phyloP scores from a whole-genome alignment of 2,329 filamentous ascomycete species.

The Bipolaris gigantea region DNA sequence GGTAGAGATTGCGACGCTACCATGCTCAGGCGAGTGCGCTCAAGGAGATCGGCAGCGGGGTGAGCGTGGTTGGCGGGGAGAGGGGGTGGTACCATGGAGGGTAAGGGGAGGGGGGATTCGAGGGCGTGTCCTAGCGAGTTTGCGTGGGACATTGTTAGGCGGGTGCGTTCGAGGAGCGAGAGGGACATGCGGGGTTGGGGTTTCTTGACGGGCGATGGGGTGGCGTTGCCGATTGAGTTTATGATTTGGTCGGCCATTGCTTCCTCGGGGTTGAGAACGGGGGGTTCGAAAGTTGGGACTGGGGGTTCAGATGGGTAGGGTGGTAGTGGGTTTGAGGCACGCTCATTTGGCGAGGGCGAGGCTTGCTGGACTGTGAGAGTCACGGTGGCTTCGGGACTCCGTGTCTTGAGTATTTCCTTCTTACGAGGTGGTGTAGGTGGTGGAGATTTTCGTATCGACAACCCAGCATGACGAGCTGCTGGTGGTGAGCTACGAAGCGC shows the following conservation, averaged over 20 bases:
- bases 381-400: slow-evolving; percentile 3
- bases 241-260: slow-evolving; percentile 46
- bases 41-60: slow-evolving; percentile 55
- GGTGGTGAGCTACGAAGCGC: slow-evolving; percentile 14
- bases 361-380: neutral
- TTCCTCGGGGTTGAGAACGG: slow-evolving; percentile 31
- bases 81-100: slow-evolving; percentile 19
- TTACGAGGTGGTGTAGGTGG: slow-evolving; percentile 15
- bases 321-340: slow-evolving; percentile 10
- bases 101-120: slow-evolving; percentile 24
- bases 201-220: slow-evolving; percentile 47
- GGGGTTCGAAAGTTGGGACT: slow-evolving; percentile 22
- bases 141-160: slow-evolving; percentile 50
- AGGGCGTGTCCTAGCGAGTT: slow-evolving; percentile 30
- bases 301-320: slow-evolving; percentile 20
- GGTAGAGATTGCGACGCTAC: slow-evolving; percentile 56
- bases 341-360: slow-evolving; percentile 13
- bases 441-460: slow-evolving; percentile 1
- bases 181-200: slow-evolving; percentile 44
- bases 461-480: slow-evolving; percentile 2
- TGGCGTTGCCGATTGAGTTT: slow-evolving; percentile 43
- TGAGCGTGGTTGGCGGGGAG: slow-evolving; percentile 23
- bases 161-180: slow-evolving; percentile 52
- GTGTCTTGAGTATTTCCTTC: slow-evolving; percentile 5
- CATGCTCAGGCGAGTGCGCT: slow-evolving; percentile 82